These are phyloP conservation scores for Moniliella sp. DNA, from an alignment of 1,284 basidiomycete species.

Conservation along the genomic window DNA sequence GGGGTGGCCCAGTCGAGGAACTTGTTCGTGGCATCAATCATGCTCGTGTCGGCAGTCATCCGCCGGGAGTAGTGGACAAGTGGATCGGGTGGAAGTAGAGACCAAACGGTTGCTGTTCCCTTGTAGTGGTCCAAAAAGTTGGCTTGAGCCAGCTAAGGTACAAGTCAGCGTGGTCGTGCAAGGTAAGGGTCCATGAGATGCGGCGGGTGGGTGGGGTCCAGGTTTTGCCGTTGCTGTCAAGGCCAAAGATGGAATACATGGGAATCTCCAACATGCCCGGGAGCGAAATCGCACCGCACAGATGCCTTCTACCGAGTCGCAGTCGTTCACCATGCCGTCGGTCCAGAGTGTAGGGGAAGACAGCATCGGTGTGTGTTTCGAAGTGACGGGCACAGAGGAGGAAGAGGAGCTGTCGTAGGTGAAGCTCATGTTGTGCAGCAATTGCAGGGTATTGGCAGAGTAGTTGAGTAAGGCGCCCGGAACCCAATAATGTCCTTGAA, in stretches of 20 bases:
- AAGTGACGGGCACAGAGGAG: constrained; percentile 50
- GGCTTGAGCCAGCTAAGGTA: constrained; percentile 52
- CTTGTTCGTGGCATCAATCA: constrained; percentile 40
- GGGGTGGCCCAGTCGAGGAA: constrained; percentile 58
- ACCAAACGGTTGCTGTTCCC: constrained; percentile 54
- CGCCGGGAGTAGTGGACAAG: constrained; percentile 41
- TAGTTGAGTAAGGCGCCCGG: constrained; percentile 58
- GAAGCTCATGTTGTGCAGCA: constrained; percentile 37
- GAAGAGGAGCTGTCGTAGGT: constrained; percentile 18
- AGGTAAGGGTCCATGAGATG: constrained; percentile 65
- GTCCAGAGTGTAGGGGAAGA: constrained; percentile 37
- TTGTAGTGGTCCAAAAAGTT: constrained; percentile 48
- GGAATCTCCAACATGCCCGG: constrained; percentile 41
- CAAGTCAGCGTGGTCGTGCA: constrained; percentile 20
- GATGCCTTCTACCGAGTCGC: constrained; percentile 40
- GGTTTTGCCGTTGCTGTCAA: no score
- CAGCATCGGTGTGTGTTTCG: constrained; percentile 48
- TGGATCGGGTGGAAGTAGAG: constrained; percentile 64
- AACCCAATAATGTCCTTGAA: constrained; percentile 50
- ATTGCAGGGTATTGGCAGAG: constrained; percentile 45
- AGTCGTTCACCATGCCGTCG: constrained; percentile 62
- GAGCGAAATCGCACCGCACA: constrained; percentile 51
- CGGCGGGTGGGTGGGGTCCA: constrained; percentile 9
- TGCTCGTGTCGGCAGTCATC: constrained; percentile 6
- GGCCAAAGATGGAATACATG: constrained; percentile 18